A percentile compares a stretch with the other conserved stretches of the same genome.
phyloP scores from a whole-genome alignment of 345 rosid genomes.

The Eucalyptus brandiana region DNA sequence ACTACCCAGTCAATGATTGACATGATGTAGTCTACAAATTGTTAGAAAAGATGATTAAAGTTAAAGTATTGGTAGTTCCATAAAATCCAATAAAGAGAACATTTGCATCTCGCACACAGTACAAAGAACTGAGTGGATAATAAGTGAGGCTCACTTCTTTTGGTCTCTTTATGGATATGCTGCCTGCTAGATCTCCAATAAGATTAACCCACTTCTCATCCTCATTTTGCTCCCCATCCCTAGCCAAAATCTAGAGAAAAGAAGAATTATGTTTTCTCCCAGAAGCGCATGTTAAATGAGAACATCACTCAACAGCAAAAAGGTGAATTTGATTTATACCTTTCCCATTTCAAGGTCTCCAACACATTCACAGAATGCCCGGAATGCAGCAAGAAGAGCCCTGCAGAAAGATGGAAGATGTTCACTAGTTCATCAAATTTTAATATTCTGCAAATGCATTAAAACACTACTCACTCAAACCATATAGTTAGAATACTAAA shows the following conservation, averaged over 20 bases:
- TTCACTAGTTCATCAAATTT: background rate
- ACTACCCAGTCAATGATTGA: background rate
- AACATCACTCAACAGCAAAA: background rate
- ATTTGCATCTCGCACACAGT: background rate
- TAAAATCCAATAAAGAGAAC: background rate
- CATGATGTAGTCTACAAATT: background rate
- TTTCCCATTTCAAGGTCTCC: constrained; percentile 99
- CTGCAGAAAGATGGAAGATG: constrained; percentile 28
- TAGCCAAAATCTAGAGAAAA: constrained; percentile 63
- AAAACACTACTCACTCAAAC: background rate
- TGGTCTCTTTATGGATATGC: constrained; percentile 94
- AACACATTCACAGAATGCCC: constrained; percentile 95
- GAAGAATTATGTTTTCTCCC: background rate
- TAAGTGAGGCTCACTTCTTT: constrained; percentile 51
- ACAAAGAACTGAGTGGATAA: background rate
- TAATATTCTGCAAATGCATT: background rate
- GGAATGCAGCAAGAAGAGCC: constrained; percentile 80
- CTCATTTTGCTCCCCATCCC: constrained; percentile 75
- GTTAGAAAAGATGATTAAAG: background rate
- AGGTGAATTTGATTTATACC: constrained; percentile 24
- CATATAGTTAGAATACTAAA: background rate
- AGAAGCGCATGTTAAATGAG: background rate
- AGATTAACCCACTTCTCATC: constrained; percentile 91
- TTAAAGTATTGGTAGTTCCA: background rate
- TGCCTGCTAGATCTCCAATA: constrained; percentile 76